Base-by-base conservation (phyloP, 2,329 filamentous ascomycete species). In the Cordyceps javanica region DNA sequence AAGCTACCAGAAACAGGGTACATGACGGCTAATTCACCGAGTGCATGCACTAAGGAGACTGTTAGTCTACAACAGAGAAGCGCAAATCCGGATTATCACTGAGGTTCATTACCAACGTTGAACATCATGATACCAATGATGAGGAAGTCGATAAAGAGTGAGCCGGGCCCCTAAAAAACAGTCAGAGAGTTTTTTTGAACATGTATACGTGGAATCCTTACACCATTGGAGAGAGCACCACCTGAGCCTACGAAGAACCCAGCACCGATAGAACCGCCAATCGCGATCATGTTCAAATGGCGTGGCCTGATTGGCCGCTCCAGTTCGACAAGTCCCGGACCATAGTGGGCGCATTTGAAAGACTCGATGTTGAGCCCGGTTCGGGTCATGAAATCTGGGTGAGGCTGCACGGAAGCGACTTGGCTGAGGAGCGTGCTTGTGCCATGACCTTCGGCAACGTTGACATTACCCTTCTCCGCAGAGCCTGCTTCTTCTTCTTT, bases 1-100 rank as follows among this genome's bases (percentile, higher is more conserved):
- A 86, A 86, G 62, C 81, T 81, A 68, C 82, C 82, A 64, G 81
- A 83, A 65, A 85, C 77, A 16, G 82, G 82, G 61, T 80, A 86
- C 74, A 85, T 77, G 65, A 85, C 78, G 58, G 82, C 81, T 53
- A 86, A 70, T 66, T 86, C 83, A 62, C 82, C 82, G 51, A 86
- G 77, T 59, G 82, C 82, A 65, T 81, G 81, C 60, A 85, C 77
- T 69, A 53, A n/a, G n/a, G 19, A 39, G 10, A 9, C 2, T 30
- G 36, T 46, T 19, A 39, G n/a, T n/a, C 16, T 14, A 14, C 30
- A 5, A 26, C 10, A 11, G 14, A 3, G 41, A 28, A 19, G 38
- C 4, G 25, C 16, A 16, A 6, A 19, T 23, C 6, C 10, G 32
- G n/a, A 28, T 19, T 11, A 14, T 8, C 26, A 44, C 8, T 13